phyloP scores from a whole-genome alignment of 805 yeast species.

The Wickerhamiella allomyrinae region DNA sequence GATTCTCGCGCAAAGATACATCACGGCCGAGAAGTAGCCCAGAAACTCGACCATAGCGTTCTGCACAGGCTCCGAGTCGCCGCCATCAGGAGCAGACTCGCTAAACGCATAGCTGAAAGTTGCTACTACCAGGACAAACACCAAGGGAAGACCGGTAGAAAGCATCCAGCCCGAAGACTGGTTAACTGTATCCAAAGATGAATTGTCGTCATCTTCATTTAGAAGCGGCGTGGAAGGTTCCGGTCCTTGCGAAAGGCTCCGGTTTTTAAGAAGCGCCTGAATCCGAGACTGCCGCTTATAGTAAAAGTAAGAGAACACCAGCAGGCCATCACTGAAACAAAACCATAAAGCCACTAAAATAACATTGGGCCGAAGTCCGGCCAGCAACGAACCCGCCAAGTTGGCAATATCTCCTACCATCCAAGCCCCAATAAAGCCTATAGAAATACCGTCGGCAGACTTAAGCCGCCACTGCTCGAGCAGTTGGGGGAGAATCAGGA shows the following conservation, averaged over 20 bases:
- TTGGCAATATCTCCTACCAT: slow-evolving; percentile 58
- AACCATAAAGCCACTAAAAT: slow-evolving; percentile 62
- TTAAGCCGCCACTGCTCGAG: slow-evolving; percentile 69
- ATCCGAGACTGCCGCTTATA: slow-evolving; percentile 26
- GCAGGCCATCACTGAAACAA: slow-evolving; percentile 50
- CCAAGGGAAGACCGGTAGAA: slow-evolving; percentile 40
- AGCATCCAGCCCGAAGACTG: slow-evolving; percentile 17
- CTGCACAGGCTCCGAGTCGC: slow-evolving; percentile 14
- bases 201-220: slow-evolving; percentile 14
- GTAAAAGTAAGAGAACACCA: slow-evolving; percentile 44
- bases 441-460: slow-evolving; percentile 59
- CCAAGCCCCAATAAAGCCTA: slow-evolving; percentile 56
- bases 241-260: not conserved
- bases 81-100: slow-evolving; percentile 13
- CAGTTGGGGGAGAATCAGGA: slow-evolving; percentile 58
- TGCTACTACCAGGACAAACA: slow-evolving; percentile 52
- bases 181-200: not conserved
- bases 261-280: not conserved
- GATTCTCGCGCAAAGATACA: slow-evolving; percentile 58
- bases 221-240: slow-evolving; percentile 23
- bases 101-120: slow-evolving; percentile 42
- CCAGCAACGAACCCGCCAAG: slow-evolving; percentile 56
- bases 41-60: slow-evolving; percentile 39
- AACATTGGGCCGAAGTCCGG: slow-evolving; percentile 53
- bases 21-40: slow-evolving; percentile 54